Percentiles rank a stretch among this genome's conserved stretches.
phyloP scores from a whole-genome alignment of 148 eudicot species.

The Dysphania ambrosioides region DNA sequence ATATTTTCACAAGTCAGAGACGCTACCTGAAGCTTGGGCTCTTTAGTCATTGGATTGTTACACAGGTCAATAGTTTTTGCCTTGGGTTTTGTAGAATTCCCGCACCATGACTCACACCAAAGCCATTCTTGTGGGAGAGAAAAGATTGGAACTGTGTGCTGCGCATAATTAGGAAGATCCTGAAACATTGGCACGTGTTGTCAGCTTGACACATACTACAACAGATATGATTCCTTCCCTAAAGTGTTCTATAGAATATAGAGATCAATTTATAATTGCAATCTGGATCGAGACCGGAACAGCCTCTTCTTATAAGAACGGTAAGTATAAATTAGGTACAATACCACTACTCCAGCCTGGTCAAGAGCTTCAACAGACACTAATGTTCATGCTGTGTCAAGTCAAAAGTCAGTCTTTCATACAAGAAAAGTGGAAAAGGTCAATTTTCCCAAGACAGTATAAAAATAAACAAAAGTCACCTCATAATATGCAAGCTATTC shows the following conservation, averaged over 20 bases:
- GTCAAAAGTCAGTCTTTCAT: no score
- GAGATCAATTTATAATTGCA: no score
- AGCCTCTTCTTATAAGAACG: no score
- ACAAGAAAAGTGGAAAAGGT: no score
- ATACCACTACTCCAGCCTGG: no score
- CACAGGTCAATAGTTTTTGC: slow-evolving; percentile 96
- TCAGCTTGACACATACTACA: neutral
- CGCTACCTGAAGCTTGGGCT: slow-evolving; percentile 90
- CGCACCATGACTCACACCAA: slow-evolving; percentile 99
- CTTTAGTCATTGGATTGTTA: slow-evolving; percentile 99
- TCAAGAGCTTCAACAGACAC: no score
- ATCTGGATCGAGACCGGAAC: no score
- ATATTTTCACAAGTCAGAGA: neutral
- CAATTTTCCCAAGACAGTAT: no score
- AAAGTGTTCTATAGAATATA: neutral
- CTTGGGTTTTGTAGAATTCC: slow-evolving; percentile 79
- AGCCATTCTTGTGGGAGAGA: slow-evolving; percentile 99
- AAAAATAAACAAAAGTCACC: no score
- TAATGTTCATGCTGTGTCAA: no score
- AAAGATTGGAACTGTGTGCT: slow-evolving; percentile 89
- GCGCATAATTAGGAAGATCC: slow-evolving; percentile 99
- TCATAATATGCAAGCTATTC: no score
- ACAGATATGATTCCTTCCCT: neutral
- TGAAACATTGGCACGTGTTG: slow-evolving; percentile 31
- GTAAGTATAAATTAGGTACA: no score